Evolutionary conservation across 129 eudicot genomes (phyloP), one percentile per base, ranked within the genome.

Genomic region (Artemisia tridentata): DNA sequence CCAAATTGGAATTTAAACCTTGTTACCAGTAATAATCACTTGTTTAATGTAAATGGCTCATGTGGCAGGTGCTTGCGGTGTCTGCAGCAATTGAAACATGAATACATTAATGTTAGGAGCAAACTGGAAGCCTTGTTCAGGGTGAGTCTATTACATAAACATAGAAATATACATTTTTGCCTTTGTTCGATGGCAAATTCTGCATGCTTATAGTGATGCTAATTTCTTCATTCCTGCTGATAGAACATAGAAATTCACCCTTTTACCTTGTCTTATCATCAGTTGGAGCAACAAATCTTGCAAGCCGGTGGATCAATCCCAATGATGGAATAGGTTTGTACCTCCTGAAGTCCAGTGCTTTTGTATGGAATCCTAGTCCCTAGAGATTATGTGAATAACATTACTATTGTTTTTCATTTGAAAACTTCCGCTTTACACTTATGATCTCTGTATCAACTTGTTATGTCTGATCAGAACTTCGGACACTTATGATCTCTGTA

Each of bases 301-400:
- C 85, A 81, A 25, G 96, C 96, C 45, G 96, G 96, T 17, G 96
- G 93, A 57, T 69, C 79, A 55, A 79, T 82, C 75, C 93, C 93
- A 19, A 64, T 77, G 60, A 59, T 88, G 71, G 76, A 64, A 72
- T 81, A 75, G 79, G 79, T 74, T 74, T 46, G 74, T 59, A 61
- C 41, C 3, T 15, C 10, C 4, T 14, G 51, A 58, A 51, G 54
- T 70, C 75, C 17, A 25, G 34, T 16, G 66, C 23, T 67, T 54
- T 49, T 61, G 25, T 11, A 75, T 65, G 72, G 78, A 64, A 64
- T 63, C 64, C 72, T 75, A 75, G 57, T 27, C 41, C 21, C 72
- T 57, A 75, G 79, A 74, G 79, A 43, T 54, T 66, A 74, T 74
- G 79, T 74, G 79, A 74, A 74, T 73, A 74, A 56, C 72, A 23